These are phyloP conservation scores for Cucurbitaria berberidis DNA, from an alignment of 2,329 filamentous ascomycete species.

Conservation along the genomic window DNA sequence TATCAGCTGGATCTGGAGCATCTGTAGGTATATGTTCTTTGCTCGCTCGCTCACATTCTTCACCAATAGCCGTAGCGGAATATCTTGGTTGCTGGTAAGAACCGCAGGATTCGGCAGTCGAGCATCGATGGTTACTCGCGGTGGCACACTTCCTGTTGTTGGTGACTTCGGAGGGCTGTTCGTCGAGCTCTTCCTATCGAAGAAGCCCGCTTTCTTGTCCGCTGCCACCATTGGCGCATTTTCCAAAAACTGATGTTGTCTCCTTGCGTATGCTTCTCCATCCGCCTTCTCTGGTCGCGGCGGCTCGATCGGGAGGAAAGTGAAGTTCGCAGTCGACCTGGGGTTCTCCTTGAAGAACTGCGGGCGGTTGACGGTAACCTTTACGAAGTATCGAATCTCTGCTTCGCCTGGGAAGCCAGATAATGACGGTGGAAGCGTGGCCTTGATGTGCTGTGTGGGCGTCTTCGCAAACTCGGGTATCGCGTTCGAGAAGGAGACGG, in stretches of 20 bases:
- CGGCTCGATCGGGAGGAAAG: slow-evolving; percentile 91
- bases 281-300: slow-evolving; percentile 71
- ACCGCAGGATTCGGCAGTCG: slow-evolving; percentile 86
- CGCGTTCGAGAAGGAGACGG: slow-evolving; percentile 53
- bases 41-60: slow-evolving; percentile 74
- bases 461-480: slow-evolving; percentile 54
- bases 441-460: slow-evolving; percentile 72
- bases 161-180: slow-evolving; percentile 25
- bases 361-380: slow-evolving; percentile 90
- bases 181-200: slow-evolving; percentile 53
- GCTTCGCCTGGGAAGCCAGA: slow-evolving; percentile 86
- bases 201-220: slow-evolving; percentile 67
- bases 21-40: slow-evolving; percentile 76
- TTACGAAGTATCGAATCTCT: slow-evolving; percentile 92
- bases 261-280: slow-evolving; percentile 83
- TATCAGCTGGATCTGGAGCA: slow-evolving; percentile 81
- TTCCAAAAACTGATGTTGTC: slow-evolving; percentile 66
- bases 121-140: slow-evolving; percentile 77
- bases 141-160: slow-evolving; percentile 28
- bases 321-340: slow-evolving; percentile 66
- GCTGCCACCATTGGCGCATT: slow-evolving; percentile 29
- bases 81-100: slow-evolving; percentile 83
- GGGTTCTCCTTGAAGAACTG: slow-evolving; percentile 91
- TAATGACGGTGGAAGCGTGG: slow-evolving; percentile 86
- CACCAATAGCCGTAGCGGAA: slow-evolving; percentile 80